phyloP scores from a whole-genome alignment of 208 protist species.

The Herpetomonas samuelpessoai region DNA sequence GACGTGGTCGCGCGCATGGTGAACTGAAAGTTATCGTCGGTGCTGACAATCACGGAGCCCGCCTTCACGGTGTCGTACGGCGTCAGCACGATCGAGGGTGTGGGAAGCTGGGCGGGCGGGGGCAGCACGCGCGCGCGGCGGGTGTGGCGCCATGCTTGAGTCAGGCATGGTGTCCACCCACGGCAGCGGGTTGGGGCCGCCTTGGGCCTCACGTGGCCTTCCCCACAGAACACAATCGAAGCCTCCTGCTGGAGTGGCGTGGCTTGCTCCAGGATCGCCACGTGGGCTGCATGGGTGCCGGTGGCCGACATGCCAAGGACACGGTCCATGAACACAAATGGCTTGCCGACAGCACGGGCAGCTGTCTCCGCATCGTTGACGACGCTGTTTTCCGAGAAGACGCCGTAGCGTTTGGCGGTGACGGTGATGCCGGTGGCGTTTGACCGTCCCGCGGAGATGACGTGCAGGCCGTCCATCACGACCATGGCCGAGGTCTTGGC shows the following conservation, averaged over 20 bases:
- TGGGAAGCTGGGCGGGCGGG: slow-evolving; percentile 72
- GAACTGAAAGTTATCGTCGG: slow-evolving; percentile 53
- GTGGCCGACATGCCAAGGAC: slow-evolving; percentile 14
- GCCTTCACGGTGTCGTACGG: slow-evolving; percentile 73
- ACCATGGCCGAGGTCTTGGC: slow-evolving; percentile 8
- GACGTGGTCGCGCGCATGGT: slow-evolving; percentile 65
- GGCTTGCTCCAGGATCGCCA: slow-evolving; percentile 33
- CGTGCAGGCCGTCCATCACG: slow-evolving; percentile 18
- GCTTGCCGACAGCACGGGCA: slow-evolving; percentile 13
- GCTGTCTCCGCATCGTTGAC: slow-evolving; percentile 18
- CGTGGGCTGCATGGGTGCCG: slow-evolving; percentile 1
- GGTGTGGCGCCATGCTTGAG: slow-evolving; percentile 74
- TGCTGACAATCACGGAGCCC: slow-evolving; percentile 37
- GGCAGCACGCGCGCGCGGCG: slow-evolving; percentile 57
- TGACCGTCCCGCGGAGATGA: slow-evolving; percentile 6
- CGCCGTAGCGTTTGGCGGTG: slow-evolving; percentile 25
- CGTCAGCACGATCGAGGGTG: slow-evolving; percentile 38
- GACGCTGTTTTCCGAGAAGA: slow-evolving; percentile 28
- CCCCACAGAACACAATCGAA: slow-evolving; percentile 64
- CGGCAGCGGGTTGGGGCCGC: slow-evolving; percentile 57
- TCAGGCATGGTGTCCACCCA: slow-evolving; percentile 73
- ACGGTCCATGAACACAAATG: slow-evolving; percentile 60
- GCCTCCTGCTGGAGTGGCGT: slow-evolving; percentile 56
- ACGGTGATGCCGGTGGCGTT: slow-evolving; percentile 7
- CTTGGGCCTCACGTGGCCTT: slow-evolving; percentile 39